Evolutionary conservation across 257 asterid genomes (phyloP).

Genomic region (Solanum boliviense): DNA sequence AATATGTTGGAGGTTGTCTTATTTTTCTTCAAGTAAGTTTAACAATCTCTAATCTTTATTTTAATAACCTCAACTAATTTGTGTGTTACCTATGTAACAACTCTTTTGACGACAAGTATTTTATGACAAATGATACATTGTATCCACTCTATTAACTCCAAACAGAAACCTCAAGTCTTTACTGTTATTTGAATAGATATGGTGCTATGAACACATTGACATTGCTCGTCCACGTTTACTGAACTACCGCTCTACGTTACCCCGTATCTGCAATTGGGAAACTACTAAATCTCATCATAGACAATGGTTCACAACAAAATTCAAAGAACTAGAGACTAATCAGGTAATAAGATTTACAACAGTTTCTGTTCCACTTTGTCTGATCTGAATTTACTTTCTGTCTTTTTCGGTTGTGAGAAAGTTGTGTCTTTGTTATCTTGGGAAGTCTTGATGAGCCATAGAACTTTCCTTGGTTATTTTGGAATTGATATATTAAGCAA

Average conservation of each 20-base stretch:
- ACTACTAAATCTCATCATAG: slow-evolving; percentile 5
- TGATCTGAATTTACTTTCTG: background rate
- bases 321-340: slow-evolving; percentile 6
- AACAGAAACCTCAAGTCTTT: background rate
- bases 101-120: background rate
- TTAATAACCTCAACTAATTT: background rate
- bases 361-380: background rate
- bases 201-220: slow-evolving; percentile 13
- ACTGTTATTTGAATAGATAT: slow-evolving; percentile 9
- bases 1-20: slow-evolving; percentile 23
- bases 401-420: background rate
- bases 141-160: background rate
- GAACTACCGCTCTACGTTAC: background rate
- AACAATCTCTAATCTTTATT: background rate
- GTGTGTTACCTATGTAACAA: background rate
- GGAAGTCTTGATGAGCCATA: background rate
- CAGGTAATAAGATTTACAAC: slow-evolving; percentile 4
- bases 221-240: slow-evolving; percentile 3
- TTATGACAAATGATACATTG: background rate
- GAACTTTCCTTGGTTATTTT: background rate
- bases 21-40: slow-evolving; percentile 16
- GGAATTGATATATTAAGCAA: background rate
- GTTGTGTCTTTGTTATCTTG: background rate
- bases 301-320: background rate
- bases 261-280: slow-evolving; percentile 19